phyloP scores from a whole-genome alignment of 169 alveolate species.

The Babesia caballi region DNA sequence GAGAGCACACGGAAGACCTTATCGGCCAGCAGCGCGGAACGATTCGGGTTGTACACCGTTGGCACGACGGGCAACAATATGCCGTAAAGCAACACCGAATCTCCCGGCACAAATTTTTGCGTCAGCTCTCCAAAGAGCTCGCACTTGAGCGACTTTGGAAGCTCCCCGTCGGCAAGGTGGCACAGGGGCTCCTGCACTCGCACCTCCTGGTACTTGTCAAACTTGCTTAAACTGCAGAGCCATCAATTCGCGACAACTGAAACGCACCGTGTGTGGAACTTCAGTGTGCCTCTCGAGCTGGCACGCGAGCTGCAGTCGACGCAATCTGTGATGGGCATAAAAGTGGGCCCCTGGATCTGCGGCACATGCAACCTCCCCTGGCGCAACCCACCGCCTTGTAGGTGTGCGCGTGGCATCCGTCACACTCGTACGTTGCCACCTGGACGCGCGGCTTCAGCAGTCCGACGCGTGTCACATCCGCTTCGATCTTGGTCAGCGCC shows the following conservation, averaged over 20 bases:
- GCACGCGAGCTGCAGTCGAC: slow-evolving; percentile 82
- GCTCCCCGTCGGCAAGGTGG: slow-evolving; percentile 92
- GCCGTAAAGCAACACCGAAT: slow-evolving; percentile 82
- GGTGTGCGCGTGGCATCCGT: slow-evolving; percentile 89
- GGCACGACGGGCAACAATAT: slow-evolving; percentile 84
- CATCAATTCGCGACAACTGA: not conserved
- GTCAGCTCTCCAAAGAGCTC: slow-evolving; percentile 83
- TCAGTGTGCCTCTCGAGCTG: slow-evolving; percentile 83
- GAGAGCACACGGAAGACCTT: slow-evolving; percentile 82
- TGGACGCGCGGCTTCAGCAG: slow-evolving; percentile 89
- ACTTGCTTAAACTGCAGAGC: slow-evolving; percentile 77
- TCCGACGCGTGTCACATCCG: slow-evolving; percentile 89
- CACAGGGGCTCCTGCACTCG: slow-evolving; percentile 91
- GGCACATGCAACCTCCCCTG: slow-evolving; percentile 40
- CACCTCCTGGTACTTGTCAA: slow-evolving; percentile 88
- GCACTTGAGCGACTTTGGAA: slow-evolving; percentile 89
- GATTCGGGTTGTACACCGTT: slow-evolving; percentile 73
- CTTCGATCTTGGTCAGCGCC: slow-evolving; percentile 70
- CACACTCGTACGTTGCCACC: slow-evolving; percentile 94
- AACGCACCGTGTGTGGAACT: slow-evolving; percentile 72
- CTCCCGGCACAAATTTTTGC: slow-evolving; percentile 67
- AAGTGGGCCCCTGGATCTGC: slow-evolving; percentile 80
- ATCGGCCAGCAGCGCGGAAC: slow-evolving; percentile 73
- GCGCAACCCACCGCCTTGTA: slow-evolving; percentile 67
- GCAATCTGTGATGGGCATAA: slow-evolving; percentile 90